Percentiles rank a stretch among this genome's conserved stretches.
Conservation (phyloP, 1,139 yeast species). For the Lodderomyces theae region DNA sequence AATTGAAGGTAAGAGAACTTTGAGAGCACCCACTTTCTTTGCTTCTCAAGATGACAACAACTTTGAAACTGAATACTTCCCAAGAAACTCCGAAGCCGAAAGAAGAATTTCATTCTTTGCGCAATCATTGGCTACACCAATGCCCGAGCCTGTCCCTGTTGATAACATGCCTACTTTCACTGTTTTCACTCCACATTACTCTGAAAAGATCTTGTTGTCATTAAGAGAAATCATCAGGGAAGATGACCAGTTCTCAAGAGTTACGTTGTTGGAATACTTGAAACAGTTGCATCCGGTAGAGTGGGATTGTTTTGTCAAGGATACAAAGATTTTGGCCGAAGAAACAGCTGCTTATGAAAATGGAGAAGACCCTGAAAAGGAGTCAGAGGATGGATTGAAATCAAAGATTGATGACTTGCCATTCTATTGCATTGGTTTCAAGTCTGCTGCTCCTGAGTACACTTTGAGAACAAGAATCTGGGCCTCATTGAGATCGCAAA, state of each 20-base stretch:
- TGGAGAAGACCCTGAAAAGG: constrained; percentile 62
- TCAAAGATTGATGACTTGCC: constrained; percentile 96
- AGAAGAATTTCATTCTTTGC: constrained; percentile 99
- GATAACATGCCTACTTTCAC: constrained; percentile 99
- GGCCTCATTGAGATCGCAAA: constrained; percentile 98
- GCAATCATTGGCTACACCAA: constrained; percentile 96
- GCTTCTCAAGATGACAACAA: constrained; percentile 97
- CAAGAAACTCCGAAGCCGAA: constrained; percentile 94
- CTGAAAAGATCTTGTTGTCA: constrained; percentile 92
- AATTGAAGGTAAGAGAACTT: constrained; percentile 95
- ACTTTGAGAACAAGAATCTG: constrained; percentile 97
- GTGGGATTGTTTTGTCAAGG: constrained; percentile 99
- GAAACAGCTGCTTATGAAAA: constrained; percentile 87
- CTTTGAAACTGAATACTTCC: constrained; percentile 94
- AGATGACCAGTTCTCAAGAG: constrained; percentile 97
- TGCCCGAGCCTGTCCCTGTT: constrained; percentile 97
- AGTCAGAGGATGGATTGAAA: constrained; percentile 70
- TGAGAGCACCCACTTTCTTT: constrained; percentile 98
- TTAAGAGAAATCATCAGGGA: constrained; percentile 97
- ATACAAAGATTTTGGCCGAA: constrained; percentile 96
- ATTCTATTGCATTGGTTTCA: constrained; percentile 98
- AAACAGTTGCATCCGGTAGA: constrained; percentile 98
- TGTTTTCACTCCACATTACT: constrained; percentile 95
- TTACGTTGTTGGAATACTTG: constrained; percentile 90
- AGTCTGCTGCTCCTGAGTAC: constrained; percentile 98